Evolutionary conservation across 305 asterid species (phyloP).

Genomic region (Euphrasia arctica): DNA sequence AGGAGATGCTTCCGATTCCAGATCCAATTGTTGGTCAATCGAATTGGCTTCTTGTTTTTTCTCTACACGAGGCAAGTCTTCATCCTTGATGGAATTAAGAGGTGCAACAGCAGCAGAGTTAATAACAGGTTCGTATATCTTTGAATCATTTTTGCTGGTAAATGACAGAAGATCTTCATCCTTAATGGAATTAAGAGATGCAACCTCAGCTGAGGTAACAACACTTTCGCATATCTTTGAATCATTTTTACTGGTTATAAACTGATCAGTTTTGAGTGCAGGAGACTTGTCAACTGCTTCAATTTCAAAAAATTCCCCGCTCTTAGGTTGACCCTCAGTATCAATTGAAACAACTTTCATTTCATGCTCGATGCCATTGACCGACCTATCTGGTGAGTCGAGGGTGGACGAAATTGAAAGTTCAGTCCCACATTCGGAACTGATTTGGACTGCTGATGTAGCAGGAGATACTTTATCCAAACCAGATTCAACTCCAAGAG

Average conservation of each 20-base stretch:
- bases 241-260: too few species aligned
- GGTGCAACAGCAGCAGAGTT: constrained; percentile 33
- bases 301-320: constrained; percentile 32
- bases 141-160: constrained; percentile 32
- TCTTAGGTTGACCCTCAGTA: constrained; percentile 29
- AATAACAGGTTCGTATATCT: constrained; percentile 29
- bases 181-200: too few species aligned
- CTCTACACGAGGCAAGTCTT: constrained; percentile 34
- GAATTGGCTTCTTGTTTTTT: constrained; percentile 41
- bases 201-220: too few species aligned
- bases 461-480: constrained; percentile 35
- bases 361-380: constrained; percentile 40
- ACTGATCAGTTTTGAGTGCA: constrained; percentile 31
- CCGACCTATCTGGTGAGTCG: constrained; percentile 82
- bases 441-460: constrained; percentile 41
- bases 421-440: constrained; percentile 92
- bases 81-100: constrained; percentile 29
- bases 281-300: constrained; percentile 41
- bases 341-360: constrained; percentile 32
- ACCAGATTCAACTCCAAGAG: constrained; percentile 39
- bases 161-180: constrained; percentile 16
- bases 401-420: constrained; percentile 86
- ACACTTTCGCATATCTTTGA: too few species aligned
- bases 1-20: constrained; percentile 66
- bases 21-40: constrained; percentile 36